These are phyloP conservation scores for Trichoderma guizhouense DNA, from an alignment of 2,329 filamentous ascomycete species.

Conservation along the genomic window DNA sequence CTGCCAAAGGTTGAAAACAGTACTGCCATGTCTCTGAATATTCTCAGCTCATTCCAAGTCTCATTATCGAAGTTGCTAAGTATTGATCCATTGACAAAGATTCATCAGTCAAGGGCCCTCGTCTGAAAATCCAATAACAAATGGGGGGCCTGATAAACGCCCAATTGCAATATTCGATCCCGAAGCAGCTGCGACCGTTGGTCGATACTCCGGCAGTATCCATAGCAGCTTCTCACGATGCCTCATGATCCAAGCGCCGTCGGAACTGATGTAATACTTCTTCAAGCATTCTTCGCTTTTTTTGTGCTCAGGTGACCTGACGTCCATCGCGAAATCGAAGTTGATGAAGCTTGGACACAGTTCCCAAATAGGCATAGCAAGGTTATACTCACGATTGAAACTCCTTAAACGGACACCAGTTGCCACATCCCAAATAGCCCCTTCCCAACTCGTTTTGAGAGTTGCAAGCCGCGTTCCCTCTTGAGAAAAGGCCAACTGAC, in stretches of 20 bases:
- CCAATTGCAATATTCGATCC: neutral
- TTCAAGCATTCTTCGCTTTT: neutral
- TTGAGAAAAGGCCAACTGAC: too few relatives aligned
- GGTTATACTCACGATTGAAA: too few relatives aligned
- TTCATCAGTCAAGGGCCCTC: neutral
- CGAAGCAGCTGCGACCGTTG: accelerated
- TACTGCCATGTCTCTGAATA: neutral
- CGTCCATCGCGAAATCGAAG: neutral
- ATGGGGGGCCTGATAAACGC: neutral
- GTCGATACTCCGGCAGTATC: neutral
- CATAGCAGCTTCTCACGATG: neutral
- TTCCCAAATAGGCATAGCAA: too few relatives aligned
- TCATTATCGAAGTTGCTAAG: neutral
- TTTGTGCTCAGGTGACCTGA: neutral
- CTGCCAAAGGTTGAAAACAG: too few relatives aligned
- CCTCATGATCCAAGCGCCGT: neutral
- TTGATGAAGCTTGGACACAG: neutral
- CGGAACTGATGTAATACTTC: neutral
- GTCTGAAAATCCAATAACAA: neutral
- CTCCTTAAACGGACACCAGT: neutral
- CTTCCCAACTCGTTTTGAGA: too few relatives aligned
- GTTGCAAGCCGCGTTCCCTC: neutral
- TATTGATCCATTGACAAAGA: neutral
- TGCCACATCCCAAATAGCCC: neutral
- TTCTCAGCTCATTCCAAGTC: too few relatives aligned